A percentile compares a stretch with the other conserved stretches of the same genome.
These are phyloP conservation scores for Melanogaster broomeanus DNA, from an alignment of 768 basidiomycete species.

Conservation along the genomic window DNA sequence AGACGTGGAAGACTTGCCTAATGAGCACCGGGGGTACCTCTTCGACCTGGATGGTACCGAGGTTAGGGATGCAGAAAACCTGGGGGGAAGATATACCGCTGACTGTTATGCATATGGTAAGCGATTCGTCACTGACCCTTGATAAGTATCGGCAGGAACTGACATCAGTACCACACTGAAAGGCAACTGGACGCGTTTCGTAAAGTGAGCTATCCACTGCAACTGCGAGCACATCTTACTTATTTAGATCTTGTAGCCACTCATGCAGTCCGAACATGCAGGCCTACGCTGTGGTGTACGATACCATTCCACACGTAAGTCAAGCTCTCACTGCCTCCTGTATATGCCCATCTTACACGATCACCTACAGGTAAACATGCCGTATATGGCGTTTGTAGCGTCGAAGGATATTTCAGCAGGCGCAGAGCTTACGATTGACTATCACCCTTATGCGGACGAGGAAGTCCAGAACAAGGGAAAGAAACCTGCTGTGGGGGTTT, in stretches of 20 bases:
- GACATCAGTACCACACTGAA: slow-evolving; percentile 4
- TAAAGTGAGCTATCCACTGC: slow-evolving; percentile 52
- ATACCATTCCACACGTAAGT: slow-evolving; percentile 55
- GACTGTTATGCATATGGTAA: slow-evolving; percentile 54
- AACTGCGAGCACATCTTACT: slow-evolving; percentile 1
- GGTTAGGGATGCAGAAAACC: slow-evolving; percentile 34
- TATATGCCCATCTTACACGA: neutral
- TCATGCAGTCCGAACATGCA: slow-evolving; percentile 63
- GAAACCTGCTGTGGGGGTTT: slow-evolving; percentile 31
- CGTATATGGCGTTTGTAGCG: slow-evolving; percentile 64
- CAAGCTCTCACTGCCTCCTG: neutral
- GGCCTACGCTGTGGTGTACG: slow-evolving; percentile 62
- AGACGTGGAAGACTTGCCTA: slow-evolving; percentile 39
- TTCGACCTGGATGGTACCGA: slow-evolving; percentile 69
- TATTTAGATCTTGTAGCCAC: slow-evolving; percentile 46
- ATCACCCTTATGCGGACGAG: slow-evolving; percentile 47
- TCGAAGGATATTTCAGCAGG: slow-evolving; percentile 45
- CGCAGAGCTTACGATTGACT: slow-evolving; percentile 67
- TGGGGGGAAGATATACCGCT: slow-evolving; percentile 48
- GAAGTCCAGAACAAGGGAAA: slow-evolving; percentile 19
- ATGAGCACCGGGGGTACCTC: slow-evolving; percentile 45
- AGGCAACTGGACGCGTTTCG: slow-evolving; percentile 80
- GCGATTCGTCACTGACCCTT: slow-evolving; percentile 12
- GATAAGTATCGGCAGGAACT: neutral
- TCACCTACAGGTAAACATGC: slow-evolving; percentile 50